A percentile compares a stretch with the other conserved stretches of the same genome.
Conservation (phyloP, 225 moss, liverwort and hornwort species). For the Pseudoscleropodium purum region DNA sequence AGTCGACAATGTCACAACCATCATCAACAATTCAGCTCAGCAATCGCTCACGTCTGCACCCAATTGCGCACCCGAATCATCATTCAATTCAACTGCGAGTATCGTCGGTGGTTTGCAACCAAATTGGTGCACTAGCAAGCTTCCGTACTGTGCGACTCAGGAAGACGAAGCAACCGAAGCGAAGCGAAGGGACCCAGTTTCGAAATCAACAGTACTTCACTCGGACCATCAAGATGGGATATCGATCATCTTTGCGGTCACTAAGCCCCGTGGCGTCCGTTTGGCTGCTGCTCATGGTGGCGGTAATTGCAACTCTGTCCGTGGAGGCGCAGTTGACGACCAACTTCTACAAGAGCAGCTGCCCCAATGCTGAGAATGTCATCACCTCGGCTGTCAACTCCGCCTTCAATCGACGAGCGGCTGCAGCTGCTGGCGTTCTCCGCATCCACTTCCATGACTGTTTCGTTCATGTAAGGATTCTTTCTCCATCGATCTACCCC, state of each 20-base stretch:
- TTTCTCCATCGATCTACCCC: neutral
- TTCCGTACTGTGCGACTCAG: neutral
- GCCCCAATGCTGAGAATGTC: conserved; percentile 8
- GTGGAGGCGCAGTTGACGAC: conserved; percentile 6
- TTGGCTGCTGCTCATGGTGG: neutral
- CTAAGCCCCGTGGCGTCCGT: neutral
- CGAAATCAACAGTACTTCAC: neutral
- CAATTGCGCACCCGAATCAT: neutral
- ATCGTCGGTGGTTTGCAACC: too few relatives aligned
- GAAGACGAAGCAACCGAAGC: neutral
- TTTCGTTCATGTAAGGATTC: neutral
- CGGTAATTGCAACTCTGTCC: neutral
- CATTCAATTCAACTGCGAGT: neutral
- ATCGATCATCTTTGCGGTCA: too few relatives aligned
- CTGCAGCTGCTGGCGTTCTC: neutral
- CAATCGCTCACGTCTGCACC: neutral
- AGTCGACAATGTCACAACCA: neutral
- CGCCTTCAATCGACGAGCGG: neutral
- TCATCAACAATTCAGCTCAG: neutral
- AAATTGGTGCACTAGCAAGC: neutral
- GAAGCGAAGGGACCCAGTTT: too few relatives aligned
- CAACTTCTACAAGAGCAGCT: conserved; percentile 12
- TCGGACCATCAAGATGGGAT: neutral
- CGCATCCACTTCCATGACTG: conserved; percentile 18
- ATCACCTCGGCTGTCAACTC: conserved; percentile 10